Percentiles rank a stretch among this genome's conserved stretches.
Evolutionary conservation across 352 stramenopile genomes (phyloP).

Genomic region (Globisporangium paddicum): DNA sequence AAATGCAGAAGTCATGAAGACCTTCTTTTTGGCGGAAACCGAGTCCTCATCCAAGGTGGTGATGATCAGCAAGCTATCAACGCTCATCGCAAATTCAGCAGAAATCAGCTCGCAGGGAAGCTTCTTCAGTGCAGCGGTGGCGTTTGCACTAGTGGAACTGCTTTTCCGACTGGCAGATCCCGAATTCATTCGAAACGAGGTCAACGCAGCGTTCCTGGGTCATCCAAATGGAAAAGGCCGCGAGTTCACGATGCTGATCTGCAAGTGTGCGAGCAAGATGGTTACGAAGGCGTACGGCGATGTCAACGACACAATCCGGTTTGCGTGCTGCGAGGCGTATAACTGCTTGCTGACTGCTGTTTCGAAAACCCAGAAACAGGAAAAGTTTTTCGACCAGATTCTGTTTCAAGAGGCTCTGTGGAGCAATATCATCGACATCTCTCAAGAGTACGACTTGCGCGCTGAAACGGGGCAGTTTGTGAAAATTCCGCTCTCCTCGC

Average conservation of each 20-base stretch:
- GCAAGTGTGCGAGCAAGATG: constrained; percentile 79
- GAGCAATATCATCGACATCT: constrained; percentile 57
- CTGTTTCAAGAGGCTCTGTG: constrained; percentile 72
- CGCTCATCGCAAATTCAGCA: constrained; percentile 47
- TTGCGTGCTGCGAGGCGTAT: constrained; percentile 64
- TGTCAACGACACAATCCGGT: constrained; percentile 30
- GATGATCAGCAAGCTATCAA: constrained; percentile 46
- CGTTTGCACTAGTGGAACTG: constrained; percentile 60
- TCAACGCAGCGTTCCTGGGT: constrained; percentile 70
- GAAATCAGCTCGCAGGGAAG: constrained; percentile 29
- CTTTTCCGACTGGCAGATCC: constrained; percentile 59
- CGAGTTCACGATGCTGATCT: constrained; percentile 84
- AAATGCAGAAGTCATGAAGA: constrained; percentile 22
- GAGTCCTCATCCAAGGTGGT: constrained; percentile 15
- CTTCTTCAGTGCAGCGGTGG: constrained; percentile 49
- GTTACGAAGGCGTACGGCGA: constrained; percentile 41
- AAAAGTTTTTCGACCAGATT: constrained; percentile 86
- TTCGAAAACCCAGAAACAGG: constrained; percentile 77
- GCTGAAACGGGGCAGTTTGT: constrained; percentile 49
- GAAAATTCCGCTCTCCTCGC: constrained; percentile 49
- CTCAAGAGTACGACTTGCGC: constrained; percentile 32
- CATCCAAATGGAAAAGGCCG: constrained; percentile 67
- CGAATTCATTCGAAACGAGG: constrained; percentile 53
- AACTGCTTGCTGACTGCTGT: constrained; percentile 71
- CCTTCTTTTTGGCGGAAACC: constrained; percentile 44